Evolutionary conservation across 352 stramenopile genomes (phyloP), one percentile per base, ranked within the genome.

Genomic region (Globisporangium solare): DNA sequence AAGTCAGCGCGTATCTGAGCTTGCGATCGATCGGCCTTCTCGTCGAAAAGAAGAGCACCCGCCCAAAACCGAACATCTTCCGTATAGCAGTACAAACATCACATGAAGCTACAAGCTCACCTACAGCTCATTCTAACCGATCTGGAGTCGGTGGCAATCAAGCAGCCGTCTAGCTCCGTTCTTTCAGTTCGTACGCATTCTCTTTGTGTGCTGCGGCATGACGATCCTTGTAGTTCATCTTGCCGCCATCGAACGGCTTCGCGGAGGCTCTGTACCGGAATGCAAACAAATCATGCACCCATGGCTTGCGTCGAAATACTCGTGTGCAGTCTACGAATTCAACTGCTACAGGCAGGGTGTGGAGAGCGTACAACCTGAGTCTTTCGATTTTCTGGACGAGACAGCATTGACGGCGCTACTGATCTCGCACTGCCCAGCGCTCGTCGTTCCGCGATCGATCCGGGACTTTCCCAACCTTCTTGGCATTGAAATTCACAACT

Each of bases 401-500:
- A 22, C 32, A 6, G 61, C 48, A n/a, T 60, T 75, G 21, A 49
- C 46, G 1, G 59, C 52, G 11, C 47, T 85, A 21, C 60, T 85
- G 11, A 71, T 85, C 37, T 59, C 60, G 35, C 74, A 85, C 52
- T 85, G 74, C 52, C 56, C 69, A 7, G 53, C 21, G 0, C 68
- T 85, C 17, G 37, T 42, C 4, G 64, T 85, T 45, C 70, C 70
- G 0, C 12, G 50, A 18, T 41, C 45, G 0, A 63, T 82, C 31
- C 56, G 24, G 1, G 35, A 59, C 11, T 74, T 82, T 32, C 45
- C 45, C 13, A 71, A 72, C 1, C 22, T 85, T 3, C 53, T 81
- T 13, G 65, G 74, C 6, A 35, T 85, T 47, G 69, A 84, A 6
- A 68, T 81, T 14, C 81, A 67, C 64, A 84, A 81, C 40, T 70